Conservation (phyloP, 192 early-diverging fungal genomes). For the Backusella parvicylindrica region DNA sequence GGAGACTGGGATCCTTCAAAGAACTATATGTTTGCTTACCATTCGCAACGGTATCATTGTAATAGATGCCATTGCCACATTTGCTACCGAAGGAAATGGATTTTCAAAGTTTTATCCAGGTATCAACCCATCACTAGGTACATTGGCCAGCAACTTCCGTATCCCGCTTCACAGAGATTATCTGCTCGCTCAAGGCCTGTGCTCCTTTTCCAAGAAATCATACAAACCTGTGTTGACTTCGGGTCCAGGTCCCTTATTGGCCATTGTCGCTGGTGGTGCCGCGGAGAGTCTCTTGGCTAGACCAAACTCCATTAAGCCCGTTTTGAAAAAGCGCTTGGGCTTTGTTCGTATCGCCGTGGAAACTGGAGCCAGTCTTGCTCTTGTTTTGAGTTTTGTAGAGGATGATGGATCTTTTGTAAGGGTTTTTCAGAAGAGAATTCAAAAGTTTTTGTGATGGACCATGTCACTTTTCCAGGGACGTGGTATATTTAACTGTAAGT, state of each 20-base stretch:
- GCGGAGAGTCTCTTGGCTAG: conserved; percentile 72
- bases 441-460: conserved; percentile 66
- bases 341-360: conserved; percentile 87
- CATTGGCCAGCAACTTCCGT: conserved; percentile 77
- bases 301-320: conserved; percentile 60
- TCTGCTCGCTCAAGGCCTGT: conserved; percentile 70
- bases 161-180: conserved; percentile 85
- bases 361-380: conserved; percentile 74
- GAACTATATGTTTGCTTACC: conserved; percentile 88
- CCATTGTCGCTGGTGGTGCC: conserved; percentile 90
- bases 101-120: conserved; percentile 76
- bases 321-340: conserved; percentile 77
- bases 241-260: conserved; percentile 62
- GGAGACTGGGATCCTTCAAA: conserved; percentile 74
- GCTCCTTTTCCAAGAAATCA: conserved; percentile 69
- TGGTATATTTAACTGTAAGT: conserved; percentile 84
- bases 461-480: conserved; percentile 78
- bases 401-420: conserved; percentile 59
- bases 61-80: conserved; percentile 74
- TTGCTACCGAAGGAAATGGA: conserved; percentile 74
- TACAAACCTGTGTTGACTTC: conserved; percentile 71
- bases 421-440: conserved; percentile 65
- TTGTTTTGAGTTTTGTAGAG: conserved; percentile 90
- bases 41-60: conserved; percentile 89
- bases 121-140: conserved; percentile 73